Evolutionary conservation across 306 rosid species (phyloP).

Genomic region (Rubus idaeus): DNA sequence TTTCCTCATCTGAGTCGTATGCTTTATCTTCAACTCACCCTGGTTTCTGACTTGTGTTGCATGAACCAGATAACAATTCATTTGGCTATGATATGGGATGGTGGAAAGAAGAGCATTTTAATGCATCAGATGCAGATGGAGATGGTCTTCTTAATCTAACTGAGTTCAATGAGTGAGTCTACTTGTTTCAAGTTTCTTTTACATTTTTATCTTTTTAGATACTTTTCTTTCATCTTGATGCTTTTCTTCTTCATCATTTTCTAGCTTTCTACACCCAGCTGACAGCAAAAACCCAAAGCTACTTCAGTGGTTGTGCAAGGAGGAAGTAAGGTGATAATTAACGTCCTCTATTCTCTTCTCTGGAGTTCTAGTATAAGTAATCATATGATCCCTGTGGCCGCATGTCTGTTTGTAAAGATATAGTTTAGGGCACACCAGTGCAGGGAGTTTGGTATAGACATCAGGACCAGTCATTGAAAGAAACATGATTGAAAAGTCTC

Average conservation of each 20-base stretch:
- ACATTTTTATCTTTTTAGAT: not conserved
- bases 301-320: constrained; percentile 83
- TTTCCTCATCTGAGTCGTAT: too few relatives aligned
- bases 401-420: not conserved
- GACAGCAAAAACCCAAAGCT: constrained; percentile 82
- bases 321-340: constrained; percentile 77
- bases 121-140: constrained; percentile 84
- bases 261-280: constrained; percentile 91
- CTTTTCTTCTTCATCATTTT: constrained; percentile 10
- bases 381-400: not conserved
- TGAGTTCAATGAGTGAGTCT: constrained; percentile 92
- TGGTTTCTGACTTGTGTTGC: constrained; percentile 1
- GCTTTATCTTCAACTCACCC: not conserved
- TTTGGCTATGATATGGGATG: constrained; percentile 95
- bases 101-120: constrained; percentile 95
- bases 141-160: constrained; percentile 75
- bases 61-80: constrained; percentile 55
- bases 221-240: constrained; percentile 20
- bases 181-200: constrained; percentile 24
- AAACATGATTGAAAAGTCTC: constrained; percentile 6
- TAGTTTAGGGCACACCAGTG: not conserved
- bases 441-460: not conserved
- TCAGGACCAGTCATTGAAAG: not conserved
- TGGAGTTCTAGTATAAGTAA: not conserved
- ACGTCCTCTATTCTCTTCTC: constrained; percentile 11